Base-by-base conservation (phyloP, 371 early-diverging fungal genomes). In the Batkoa obscura region DNA sequence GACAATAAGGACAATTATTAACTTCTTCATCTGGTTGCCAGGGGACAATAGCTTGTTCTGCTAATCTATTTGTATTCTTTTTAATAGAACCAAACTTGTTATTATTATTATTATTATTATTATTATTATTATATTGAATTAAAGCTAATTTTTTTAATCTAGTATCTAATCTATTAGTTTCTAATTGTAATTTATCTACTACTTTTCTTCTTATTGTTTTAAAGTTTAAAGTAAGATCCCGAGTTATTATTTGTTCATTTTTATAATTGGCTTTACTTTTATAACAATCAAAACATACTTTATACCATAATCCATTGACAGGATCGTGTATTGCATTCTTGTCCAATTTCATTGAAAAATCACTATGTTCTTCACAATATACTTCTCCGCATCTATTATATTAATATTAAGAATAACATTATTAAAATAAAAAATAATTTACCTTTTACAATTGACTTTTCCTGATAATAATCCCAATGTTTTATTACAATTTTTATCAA, bases 111-210 rank as follows among this genome's bases (percentile, higher is more conserved):
- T 23, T 23, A 23, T 23, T 23, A 23, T 23, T 23, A 74, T 72
- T 41, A 55, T 33, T 46, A 55, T 38, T 43, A 37, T 17, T 43
- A 15, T 36, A 23, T 33, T 43, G 23, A 23, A 23, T 23, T 23
- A 23, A 23, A 23, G 23, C 23, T 23, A 88, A 80, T 63, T 79
- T 80, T 64, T 84, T 90, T 53, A 92, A 66, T 10, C 94, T 71
- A 64, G 86, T 84, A 60, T 89, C 90, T 5, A 90, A 65, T 52
- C 87, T 76, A 64, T 90, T 94, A 13, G 76, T 76, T 54, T 90
- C 91, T 50, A 94, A 30, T 10, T 55, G 55, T 2, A 39, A 17
- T 39, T 43, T 55, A 39, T 55, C 55, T 31, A 55, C 30, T 32
- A 4, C 13, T 33, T 55, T 41, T 5, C 31, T 12, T 13, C 55